phyloP scores from a whole-genome alignment of 1,139 yeast genomes.

The Saccharomycopsis crataegensis region DNA sequence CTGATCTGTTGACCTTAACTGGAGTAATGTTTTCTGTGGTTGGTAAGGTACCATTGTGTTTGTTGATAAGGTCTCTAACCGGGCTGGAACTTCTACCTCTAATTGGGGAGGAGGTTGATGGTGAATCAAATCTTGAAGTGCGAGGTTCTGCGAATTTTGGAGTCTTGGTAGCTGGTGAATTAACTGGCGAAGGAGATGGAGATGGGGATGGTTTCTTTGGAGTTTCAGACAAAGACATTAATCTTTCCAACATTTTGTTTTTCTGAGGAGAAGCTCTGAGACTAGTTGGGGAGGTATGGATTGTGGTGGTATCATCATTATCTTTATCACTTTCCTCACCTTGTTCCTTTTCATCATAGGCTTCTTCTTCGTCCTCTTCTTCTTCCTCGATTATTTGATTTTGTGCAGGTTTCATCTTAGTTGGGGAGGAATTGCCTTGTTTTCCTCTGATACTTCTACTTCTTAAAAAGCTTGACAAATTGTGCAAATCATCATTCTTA shows the following conservation, averaged over 20 bases:
- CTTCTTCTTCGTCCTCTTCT: conserved; percentile 2
- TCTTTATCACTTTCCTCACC: background rate
- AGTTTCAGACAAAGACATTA: background rate
- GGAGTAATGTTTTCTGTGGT: too few relatives aligned
- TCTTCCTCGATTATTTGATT: conserved; percentile 3
- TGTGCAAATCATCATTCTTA: conserved; percentile 12
- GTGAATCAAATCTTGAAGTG: background rate
- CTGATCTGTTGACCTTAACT: background rate
- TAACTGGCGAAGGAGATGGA: background rate
- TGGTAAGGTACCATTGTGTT: conserved; percentile 1
- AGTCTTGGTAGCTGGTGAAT: background rate
- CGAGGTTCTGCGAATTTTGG: background rate
- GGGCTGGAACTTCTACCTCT: conserved; percentile 11
- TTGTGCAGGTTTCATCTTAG: background rate
- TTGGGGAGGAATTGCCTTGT: background rate
- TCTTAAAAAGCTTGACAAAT: conserved; percentile 11
- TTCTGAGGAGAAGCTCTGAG: background rate
- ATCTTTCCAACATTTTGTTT: conserved; percentile 1
- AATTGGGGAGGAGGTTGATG: background rate
- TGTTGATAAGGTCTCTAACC: conserved; percentile 14
- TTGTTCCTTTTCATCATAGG: background rate
- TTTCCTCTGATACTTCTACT: conserved; percentile 1
- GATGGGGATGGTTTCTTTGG: background rate
- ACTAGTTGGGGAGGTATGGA: background rate
- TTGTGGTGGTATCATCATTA: background rate